Evolutionary conservation across 1,139 yeast genomes (phyloP), one percentile per base, ranked within the genome.

Genomic region (Scheffersomyces segobiensis): DNA sequence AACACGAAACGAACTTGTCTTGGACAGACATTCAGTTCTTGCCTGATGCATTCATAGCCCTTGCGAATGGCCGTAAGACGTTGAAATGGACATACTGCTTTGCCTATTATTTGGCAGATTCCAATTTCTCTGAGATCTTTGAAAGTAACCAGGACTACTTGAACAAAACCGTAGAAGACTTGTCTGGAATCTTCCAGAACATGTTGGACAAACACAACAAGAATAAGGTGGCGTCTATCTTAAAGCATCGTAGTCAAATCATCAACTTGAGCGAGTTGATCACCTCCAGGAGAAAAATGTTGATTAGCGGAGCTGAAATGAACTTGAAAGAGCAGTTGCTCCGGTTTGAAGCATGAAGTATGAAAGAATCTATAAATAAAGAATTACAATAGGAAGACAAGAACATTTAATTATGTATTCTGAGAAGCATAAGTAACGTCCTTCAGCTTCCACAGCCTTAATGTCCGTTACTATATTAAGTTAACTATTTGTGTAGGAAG

Each of bases 11-110:
- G 20, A 56, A 54, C 48, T 63, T 91, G 59, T 88, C 96, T 1
- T 93, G 97, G 97, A 91, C 91, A 58, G 98, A 93, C 67, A 89
- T 93, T 1, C 96, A 91, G 67, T 93, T 90, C 69, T 79, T 93
- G 56, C 84, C 87, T 8, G 96, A 89, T 60, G 87, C 95, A 53
- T 87, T 89, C 58, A 80, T 81, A 53, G 82, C 85, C 1, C 75
- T 93, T 57, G 79, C 88, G 49, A 83, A 82, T 57, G 91, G 97
- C 2, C 80, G 98, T 59, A 87, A 87, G 54, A 86, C 93, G 2
- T 77, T 95, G 56, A 91, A 92, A 74, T 95, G 98, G 98, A 87
- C 98, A 0, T 93, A 91, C 73, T 93, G 93, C 5, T 84, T 92
- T 69, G 88, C 92, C 2, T 95, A 77, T 68, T 91, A 88, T 70